Conservation (phyloP, 257 asterid species). For the Datura wrightii region DNA sequence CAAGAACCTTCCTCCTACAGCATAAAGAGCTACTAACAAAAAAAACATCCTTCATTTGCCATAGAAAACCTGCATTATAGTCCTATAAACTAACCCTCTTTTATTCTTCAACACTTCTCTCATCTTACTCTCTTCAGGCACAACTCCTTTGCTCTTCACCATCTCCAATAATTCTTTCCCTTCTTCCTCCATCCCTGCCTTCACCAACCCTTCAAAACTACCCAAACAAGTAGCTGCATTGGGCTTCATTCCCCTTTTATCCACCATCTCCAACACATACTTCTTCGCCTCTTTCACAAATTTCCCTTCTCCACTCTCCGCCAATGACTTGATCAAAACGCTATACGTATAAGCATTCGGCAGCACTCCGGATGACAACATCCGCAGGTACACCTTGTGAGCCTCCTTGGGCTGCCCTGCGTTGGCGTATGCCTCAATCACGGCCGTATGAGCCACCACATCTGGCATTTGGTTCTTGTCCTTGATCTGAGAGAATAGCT, state of each 20-base stretch:
- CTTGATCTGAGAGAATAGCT: conserved; percentile 72
- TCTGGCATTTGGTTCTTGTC: conserved; percentile 80
- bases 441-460: conserved; percentile 88
- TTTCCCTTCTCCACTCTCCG: conserved; percentile 62
- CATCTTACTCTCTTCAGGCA: conserved; percentile 64
- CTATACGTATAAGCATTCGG: conserved; percentile 77
- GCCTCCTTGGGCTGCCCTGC: conserved; percentile 78
- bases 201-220: conserved; percentile 57
- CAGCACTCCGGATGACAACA: conserved; percentile 72
- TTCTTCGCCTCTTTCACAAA: conserved; percentile 62
- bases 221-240: conserved; percentile 59
- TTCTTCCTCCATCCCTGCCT: conserved; percentile 57
- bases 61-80: conserved; percentile 49
- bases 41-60: conserved; percentile 42
- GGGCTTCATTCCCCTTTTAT: conserved; percentile 62
- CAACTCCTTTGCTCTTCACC: conserved; percentile 62
- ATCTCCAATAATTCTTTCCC: conserved; percentile 64
- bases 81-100: conserved; percentile 48
- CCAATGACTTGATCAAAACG: conserved; percentile 60
- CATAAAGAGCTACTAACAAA: not conserved
- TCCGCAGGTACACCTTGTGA: conserved; percentile 63
- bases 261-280: conserved; percentile 74
- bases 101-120: conserved; percentile 56
- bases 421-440: conserved; percentile 75
- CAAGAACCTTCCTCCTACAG: not conserved